Conservation (phyloP, 768 basidiomycete genomes). For the Mycena polygramma region DNA sequence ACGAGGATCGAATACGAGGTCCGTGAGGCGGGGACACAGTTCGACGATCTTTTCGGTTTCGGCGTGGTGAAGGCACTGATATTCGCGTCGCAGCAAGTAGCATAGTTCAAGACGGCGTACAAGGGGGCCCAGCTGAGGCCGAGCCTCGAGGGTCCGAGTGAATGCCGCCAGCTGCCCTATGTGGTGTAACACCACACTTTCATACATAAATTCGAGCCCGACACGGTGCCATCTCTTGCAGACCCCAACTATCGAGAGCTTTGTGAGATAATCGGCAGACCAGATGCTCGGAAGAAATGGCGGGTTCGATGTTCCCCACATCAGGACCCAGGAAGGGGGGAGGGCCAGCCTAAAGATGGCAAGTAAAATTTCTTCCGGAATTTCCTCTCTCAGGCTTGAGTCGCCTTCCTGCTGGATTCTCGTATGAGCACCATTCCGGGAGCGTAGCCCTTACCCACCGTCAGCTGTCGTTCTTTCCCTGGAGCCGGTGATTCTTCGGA, state of each 20-base stretch:
- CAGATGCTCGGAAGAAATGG: conserved; percentile 40
- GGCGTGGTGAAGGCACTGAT: conserved; percentile 24
- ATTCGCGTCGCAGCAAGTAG: conserved; percentile 26
- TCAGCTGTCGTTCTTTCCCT: too few relatives aligned
- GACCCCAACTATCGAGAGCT: conserved; percentile 40
- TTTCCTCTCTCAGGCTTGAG: too few relatives aligned
- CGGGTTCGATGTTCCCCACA: conserved; percentile 30
- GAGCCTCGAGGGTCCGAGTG: conserved; percentile 36
- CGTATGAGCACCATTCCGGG: too few relatives aligned
- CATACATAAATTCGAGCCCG: conserved; percentile 44
- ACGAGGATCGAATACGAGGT: conserved; percentile 15
- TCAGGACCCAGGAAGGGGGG: conserved; percentile 42
- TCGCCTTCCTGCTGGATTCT: too few relatives aligned
- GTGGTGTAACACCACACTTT: conserved; percentile 42
- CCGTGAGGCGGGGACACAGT: conserved; percentile 21
- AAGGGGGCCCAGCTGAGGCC: conserved; percentile 19
- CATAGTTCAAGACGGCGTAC: conserved; percentile 35
- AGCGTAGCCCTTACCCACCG: too few relatives aligned
- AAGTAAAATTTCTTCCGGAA: conserved; percentile 29
- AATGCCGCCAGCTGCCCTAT: conserved; percentile 41
- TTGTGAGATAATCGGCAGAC: conserved; percentile 40
- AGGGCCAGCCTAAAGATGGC: conserved; percentile 42
- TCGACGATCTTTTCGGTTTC: not conserved
- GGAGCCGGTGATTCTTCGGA: too few relatives aligned
- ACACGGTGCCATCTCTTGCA: conserved; percentile 44